Conservation (phyloP, 2,329 filamentous ascomycete genomes). For the Paracorniculantispora psalliotae region DNA sequence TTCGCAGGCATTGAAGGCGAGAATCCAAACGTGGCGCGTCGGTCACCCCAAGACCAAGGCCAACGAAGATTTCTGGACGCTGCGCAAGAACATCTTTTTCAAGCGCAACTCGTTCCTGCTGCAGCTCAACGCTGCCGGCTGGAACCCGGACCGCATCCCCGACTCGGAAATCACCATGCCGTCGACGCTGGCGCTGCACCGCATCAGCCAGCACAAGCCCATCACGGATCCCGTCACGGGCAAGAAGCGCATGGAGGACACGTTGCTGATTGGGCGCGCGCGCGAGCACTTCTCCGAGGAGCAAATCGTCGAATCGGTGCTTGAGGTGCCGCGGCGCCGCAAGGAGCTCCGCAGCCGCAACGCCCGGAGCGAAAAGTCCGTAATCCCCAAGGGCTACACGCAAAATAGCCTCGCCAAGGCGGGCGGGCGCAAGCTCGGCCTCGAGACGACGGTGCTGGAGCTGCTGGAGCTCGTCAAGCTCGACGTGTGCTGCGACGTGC, state of each 20-base stretch:
- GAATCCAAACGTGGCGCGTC: neutral
- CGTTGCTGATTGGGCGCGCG: conserved; percentile 20
- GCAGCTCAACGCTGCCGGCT: conserved; percentile 27
- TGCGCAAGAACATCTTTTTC: conserved; percentile 26
- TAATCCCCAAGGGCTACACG: neutral
- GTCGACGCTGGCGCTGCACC: conserved; percentile 23
- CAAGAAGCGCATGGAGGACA: conserved; percentile 23
- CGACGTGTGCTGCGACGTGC: conserved; percentile 25
- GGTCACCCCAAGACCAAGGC: neutral
- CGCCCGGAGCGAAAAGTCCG: neutral
- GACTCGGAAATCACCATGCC: conserved; percentile 25
- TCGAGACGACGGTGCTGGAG: conserved; percentile 5
- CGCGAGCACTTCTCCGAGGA: neutral
- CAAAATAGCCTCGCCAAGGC: neutral
- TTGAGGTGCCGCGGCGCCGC: neutral
- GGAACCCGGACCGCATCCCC: conserved; percentile 32
- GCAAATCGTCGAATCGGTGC: neutral
- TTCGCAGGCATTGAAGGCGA: conserved; percentile 2
- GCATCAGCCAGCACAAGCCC: conserved; percentile 24
- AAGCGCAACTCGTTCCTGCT: conserved; percentile 29
- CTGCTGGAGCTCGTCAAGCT: conserved; percentile 20
- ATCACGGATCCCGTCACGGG: conserved; percentile 25
- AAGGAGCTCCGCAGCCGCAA: neutral
- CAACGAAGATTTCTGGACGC: neutral
- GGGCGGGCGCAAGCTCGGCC: neutral